Base-by-base conservation (phyloP, 192 early-diverging fungal genomes). In the Neocallimastix lanati region DNA sequence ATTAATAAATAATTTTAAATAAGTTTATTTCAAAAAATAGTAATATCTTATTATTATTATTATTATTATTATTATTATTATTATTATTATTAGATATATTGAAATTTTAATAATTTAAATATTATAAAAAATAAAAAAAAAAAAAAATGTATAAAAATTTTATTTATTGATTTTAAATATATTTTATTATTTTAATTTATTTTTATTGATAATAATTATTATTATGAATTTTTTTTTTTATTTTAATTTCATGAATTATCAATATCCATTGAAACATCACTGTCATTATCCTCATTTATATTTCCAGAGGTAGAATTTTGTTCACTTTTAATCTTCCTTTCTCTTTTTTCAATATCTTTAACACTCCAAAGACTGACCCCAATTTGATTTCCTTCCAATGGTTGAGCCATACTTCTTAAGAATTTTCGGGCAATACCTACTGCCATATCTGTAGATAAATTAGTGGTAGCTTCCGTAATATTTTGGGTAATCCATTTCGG, bases 371-470 rank as follows among this genome's bases (percentile, higher is more conserved):
- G 84, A 76, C 94, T 94, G n/a, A 95, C 88, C 9, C 96, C 95
- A 29, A 94, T 82, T 87, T 99, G 94, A 29, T 86, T 87, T 76
- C 86, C 80, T 78, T 96, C 96, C 80, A 96, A 92, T 0, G 98
- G 96, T 82, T 99, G 96, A 0, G 96, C 96, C 96, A 99, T 98
- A 18, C 89, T 86, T 79, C 95, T 89, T 82, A 99, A 84, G 81
- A 98, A 99, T 87, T 94, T 96, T 82, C 94, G 95, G 12, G 94
- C 91, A 37, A 93, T 90, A 5, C 90, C 90, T 67, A 97, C 86
- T 0, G 96, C 94, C 98, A 99, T 98, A 81, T 99, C 98, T 0
- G 97, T 99, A 28, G 94, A 96, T 81, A 98, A 83, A 82, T 97
- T 99, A 67, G 92, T 87, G 77, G 92, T 93, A 0, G 92, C 91